A percentile compares a stretch with the other conserved stretches of the same genome.
Evolutionary conservation across 2,329 filamentous ascomycete genomes (phyloP).

Genomic region (Triangularia setosa): DNA sequence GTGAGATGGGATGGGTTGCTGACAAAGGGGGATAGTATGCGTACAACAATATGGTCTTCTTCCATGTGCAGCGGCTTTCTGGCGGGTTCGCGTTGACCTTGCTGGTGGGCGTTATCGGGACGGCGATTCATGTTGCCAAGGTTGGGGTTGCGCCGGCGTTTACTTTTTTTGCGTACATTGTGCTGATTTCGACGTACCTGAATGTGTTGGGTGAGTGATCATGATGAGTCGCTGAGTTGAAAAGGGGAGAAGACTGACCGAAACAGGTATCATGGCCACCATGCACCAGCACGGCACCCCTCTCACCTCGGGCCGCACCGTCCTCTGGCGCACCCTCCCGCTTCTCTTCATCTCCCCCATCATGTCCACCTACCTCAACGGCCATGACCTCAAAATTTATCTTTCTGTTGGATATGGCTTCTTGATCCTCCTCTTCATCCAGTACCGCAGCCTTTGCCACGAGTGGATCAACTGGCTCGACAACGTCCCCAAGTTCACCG

Average conservation of each 20-base stretch:
- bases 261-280: slow-evolving; percentile 39
- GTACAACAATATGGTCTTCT: slow-evolving; percentile 40
- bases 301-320: slow-evolving; percentile 53
- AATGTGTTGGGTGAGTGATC: slow-evolving; percentile 48
- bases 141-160: slow-evolving; percentile 43
- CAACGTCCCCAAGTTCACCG: slow-evolving; percentile 45
- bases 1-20: not conserved
- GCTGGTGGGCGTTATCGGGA: slow-evolving; percentile 41
- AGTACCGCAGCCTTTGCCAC: slow-evolving; percentile 50
- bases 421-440: slow-evolving; percentile 46
- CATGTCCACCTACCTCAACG: slow-evolving; percentile 48
- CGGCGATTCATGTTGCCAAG: slow-evolving; percentile 46
- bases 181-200: slow-evolving; percentile 56
- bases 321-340: slow-evolving; percentile 53
- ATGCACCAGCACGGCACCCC: slow-evolving; percentile 52
- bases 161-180: slow-evolving; percentile 57
- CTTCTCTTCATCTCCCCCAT: slow-evolving; percentile 55
- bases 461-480: slow-evolving; percentile 58
- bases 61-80: slow-evolving; percentile 41
- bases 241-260: not conserved
- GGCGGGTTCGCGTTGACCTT: slow-evolving; percentile 43
- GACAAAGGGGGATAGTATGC: slow-evolving; percentile 27
- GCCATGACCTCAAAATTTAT: slow-evolving; percentile 54
- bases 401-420: slow-evolving; percentile 52
- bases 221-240: slow-evolving; percentile 28